phyloP scores from a whole-genome alignment of 805 yeast genomes.

The Teunomyces stri region DNA sequence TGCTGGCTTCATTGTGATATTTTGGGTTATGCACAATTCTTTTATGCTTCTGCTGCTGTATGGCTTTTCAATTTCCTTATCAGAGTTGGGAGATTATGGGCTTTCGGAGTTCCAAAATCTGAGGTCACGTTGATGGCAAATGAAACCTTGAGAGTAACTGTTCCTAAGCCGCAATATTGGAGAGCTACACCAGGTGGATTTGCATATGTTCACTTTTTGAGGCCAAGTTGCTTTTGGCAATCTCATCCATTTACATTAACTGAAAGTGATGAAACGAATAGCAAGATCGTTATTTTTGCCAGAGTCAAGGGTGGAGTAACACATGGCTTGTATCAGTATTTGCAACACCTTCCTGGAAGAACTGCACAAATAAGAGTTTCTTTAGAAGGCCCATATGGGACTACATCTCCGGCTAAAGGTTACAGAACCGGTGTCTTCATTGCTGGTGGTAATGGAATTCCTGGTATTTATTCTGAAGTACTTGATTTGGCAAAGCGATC shows the following conservation, averaged over 20 bases:
- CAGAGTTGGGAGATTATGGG: slow-evolving; percentile 24
- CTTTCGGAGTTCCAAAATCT: slow-evolving; percentile 39
- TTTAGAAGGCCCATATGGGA: slow-evolving; percentile 71
- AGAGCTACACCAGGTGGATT: slow-evolving; percentile 51
- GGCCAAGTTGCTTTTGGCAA: slow-evolving; percentile 52
- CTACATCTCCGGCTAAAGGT: slow-evolving; percentile 32
- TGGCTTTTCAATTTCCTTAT: slow-evolving; percentile 37
- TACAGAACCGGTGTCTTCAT: slow-evolving; percentile 56
- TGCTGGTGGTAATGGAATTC: slow-evolving; percentile 75
- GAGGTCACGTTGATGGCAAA: slow-evolving; percentile 28
- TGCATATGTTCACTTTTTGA: slow-evolving; percentile 53
- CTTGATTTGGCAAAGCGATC: slow-evolving; percentile 11
- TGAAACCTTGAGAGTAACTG: slow-evolving; percentile 33
- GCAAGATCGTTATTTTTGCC: slow-evolving; percentile 45
- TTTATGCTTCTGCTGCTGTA: slow-evolving; percentile 30
- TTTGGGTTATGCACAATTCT: slow-evolving; percentile 28
- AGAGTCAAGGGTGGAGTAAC: slow-evolving; percentile 58
- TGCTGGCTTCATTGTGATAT: slow-evolving; percentile 44
- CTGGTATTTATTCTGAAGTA: slow-evolving; percentile 49
- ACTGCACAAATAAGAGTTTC: slow-evolving; percentile 28
- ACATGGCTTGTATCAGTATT: slow-evolving; percentile 21
- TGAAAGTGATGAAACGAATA: slow-evolving; percentile 37
- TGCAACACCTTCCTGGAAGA: slow-evolving; percentile 23
- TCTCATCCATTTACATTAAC: slow-evolving; percentile 67
- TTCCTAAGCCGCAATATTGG: slow-evolving; percentile 38